A percentile compares a stretch with the other conserved stretches of the same genome.
Evolutionary conservation across 2,329 filamentous ascomycete species (phyloP).

Genomic region (Didymella sp.): DNA sequence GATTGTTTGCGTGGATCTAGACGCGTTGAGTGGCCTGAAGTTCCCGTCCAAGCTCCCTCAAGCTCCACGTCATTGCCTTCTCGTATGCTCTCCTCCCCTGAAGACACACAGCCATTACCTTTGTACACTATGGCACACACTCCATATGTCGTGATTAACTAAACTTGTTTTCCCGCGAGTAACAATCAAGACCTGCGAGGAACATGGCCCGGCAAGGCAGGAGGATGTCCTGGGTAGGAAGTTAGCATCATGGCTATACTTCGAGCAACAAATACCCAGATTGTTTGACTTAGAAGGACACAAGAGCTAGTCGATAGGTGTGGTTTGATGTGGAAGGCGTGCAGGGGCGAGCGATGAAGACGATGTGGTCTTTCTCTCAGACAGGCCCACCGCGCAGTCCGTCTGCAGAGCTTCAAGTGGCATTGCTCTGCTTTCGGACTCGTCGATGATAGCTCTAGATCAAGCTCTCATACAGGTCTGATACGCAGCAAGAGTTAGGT

Average conservation of each 20-base stretch:
- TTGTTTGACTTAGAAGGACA: not conserved
- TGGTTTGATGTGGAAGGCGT: not conserved
- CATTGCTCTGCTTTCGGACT: not conserved
- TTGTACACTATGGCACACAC: no score
- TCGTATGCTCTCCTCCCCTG: not conserved
- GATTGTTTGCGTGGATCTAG: slow-evolving; percentile 9
- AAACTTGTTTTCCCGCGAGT: not conserved
- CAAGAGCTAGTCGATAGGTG: not conserved
- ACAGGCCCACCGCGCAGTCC: no score
- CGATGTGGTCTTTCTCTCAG: not conserved
- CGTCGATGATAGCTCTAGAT: not conserved
- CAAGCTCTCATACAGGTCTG: not conserved
- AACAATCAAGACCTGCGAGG: not conserved
- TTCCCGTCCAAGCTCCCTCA: slow-evolving; percentile 14
- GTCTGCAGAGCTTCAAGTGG: not conserved
- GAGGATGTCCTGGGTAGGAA: not conserved
- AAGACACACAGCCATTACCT: not conserved
- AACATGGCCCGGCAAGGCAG: not conserved
- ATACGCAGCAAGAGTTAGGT: not conserved
- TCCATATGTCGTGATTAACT: not conserved
- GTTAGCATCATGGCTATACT: not conserved
- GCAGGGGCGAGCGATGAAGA: not conserved
- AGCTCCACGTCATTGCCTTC: slow-evolving; percentile 16
- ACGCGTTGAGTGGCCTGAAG: slow-evolving; percentile 32
- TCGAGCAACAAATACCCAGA: not conserved